Evolutionary conservation across 176 grass and related monocot species (phyloP), one percentile per base, ranked within the genome.

Genomic region (Microstegium vimineum): DNA sequence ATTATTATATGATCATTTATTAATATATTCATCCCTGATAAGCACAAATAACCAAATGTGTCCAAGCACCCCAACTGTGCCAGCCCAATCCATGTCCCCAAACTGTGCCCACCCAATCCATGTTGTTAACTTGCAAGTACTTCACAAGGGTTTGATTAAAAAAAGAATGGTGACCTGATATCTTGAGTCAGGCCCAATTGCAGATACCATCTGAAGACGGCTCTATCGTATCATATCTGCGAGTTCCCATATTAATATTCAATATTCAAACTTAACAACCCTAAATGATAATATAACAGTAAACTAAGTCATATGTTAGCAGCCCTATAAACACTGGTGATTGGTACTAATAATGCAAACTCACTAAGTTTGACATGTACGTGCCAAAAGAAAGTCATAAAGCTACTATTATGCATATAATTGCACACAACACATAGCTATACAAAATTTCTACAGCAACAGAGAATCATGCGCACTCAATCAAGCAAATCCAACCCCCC

Each of bases 241-340:
- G 90, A 93, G 89, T 89, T 91, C 80, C 84, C 84, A 91, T 80
- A 93, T 91, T 91, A 88, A 90, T 82, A 84, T 93, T 98, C 86
- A 94, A 93, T 88, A 93, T 80, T 90, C 42, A 66, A 79, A 84
- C 45, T 84, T 81, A 56, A 74, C 47, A 82, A 75, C 4, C 73
- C 66, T 83, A 86, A 59, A 81, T 76, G 35, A 83, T 60, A 83
- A 78, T 22, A 82, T 27, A 63, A 45, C 38, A 65, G 20, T 33
- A 75, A 42, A 76, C 84, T 84, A 77, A 81, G 36, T 18, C 23
- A 25, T 82, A 76, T 87, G 38, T 87, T 47, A 54, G 36, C 38
- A 89, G 20, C 4, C 62, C 18, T 37, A 70, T 8, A 47, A 61
- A 76, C 49, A 67, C 6, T 72, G 68, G 30, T 69, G 46, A 64